phyloP scores from a whole-genome alignment of 139 green algal genomes.

The Micractinium sp. region DNA sequence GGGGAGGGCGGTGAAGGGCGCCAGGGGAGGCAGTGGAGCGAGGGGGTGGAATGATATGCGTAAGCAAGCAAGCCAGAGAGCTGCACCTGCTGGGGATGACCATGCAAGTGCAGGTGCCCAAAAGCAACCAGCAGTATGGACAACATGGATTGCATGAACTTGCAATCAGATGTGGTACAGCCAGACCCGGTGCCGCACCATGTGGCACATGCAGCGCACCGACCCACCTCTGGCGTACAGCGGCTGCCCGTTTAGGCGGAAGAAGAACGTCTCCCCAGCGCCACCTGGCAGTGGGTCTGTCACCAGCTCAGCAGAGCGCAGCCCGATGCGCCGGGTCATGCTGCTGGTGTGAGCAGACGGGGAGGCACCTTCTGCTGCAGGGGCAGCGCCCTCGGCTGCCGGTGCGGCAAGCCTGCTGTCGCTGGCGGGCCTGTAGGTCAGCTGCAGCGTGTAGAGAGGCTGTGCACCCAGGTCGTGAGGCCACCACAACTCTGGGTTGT shows the following conservation, averaged over 20 bases:
- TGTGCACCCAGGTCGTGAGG: constrained; percentile 56
- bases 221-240: constrained; percentile 62
- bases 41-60: no score
- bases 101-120: no score
- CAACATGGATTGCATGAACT: not conserved
- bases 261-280: constrained; percentile 74
- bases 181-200: no score
- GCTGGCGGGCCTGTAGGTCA: constrained; percentile 31
- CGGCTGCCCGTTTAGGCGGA: constrained; percentile 73
- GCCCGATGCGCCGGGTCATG: constrained; percentile 54
- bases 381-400: not conserved
- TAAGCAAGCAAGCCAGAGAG: no score
- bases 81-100: no score
- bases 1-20: not conserved
- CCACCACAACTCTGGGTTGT: constrained; percentile 61
- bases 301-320: constrained; percentile 70
- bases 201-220: not conserved
- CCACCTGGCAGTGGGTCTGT: constrained; percentile 34
- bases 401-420: not conserved
- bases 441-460: constrained; percentile 53
- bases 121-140: no score
- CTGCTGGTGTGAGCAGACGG: not conserved
- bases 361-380: not conserved
- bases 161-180: not conserved
- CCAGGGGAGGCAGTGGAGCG: not conserved